Evolutionary conservation across 176 grass and related monocot genomes (phyloP).

Genomic region (Carex cristatella): DNA sequence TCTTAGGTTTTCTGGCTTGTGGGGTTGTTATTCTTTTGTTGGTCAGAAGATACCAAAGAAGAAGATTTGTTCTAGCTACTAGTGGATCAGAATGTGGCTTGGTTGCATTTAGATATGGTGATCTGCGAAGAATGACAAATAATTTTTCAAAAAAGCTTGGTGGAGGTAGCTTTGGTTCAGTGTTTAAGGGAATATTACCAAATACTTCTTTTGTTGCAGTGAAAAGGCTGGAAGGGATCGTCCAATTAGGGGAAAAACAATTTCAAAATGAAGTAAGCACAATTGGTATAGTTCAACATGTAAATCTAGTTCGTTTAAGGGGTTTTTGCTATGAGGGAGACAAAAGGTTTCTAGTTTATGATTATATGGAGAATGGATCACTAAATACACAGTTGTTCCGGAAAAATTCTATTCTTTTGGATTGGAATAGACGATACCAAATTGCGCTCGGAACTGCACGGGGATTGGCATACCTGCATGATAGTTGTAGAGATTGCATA

Average conservation of each 20-base stretch:
- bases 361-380: conserved; percentile 20
- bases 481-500: conserved; percentile 47
- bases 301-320: conserved; percentile 42
- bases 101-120: conserved; percentile 22
- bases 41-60: neutral
- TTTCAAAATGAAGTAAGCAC: conserved; percentile 39
- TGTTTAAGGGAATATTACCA: conserved; percentile 30
- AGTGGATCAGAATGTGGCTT: conserved; percentile 18
- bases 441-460: conserved; percentile 31
- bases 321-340: conserved; percentile 28
- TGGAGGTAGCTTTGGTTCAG: conserved; percentile 38
- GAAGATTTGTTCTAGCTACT: neutral
- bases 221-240: conserved; percentile 39
- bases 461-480: conserved; percentile 42
- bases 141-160: conserved; percentile 50
- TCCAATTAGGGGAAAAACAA: conserved; percentile 37
- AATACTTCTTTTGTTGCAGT: neutral
- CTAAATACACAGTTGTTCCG: conserved; percentile 35
- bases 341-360: conserved; percentile 35
- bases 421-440: conserved; percentile 33
- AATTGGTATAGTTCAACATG: conserved; percentile 34
- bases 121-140: conserved; percentile 35
- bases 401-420: neutral
- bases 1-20: neutral
- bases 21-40: neutral